Conservation (phyloP, 768 basidiomycete genomes). For the Tylopilus rubrobrunneus region DNA sequence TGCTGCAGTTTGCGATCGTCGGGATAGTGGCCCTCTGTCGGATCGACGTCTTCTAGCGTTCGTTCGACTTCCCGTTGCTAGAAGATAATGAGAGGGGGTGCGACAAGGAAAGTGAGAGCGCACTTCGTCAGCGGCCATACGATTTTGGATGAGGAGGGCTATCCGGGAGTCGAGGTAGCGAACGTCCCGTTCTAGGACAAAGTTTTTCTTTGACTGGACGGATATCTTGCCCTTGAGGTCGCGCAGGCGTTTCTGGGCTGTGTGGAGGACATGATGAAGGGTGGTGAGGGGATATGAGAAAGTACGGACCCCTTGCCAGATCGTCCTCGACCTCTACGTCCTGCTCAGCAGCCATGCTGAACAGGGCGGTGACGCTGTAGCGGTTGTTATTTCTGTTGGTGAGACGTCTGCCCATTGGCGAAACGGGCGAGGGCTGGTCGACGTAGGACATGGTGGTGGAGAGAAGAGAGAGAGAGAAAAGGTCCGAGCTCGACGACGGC, state of each 20-base stretch:
- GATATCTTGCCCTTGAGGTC: constrained; percentile 97
- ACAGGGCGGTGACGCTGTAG: constrained; percentile 92
- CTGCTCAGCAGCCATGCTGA: constrained; percentile 98
- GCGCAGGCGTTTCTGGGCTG: constrained; percentile 94
- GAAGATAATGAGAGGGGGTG: constrained; percentile 8
- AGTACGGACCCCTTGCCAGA: constrained; percentile 76
- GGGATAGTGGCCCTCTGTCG: constrained; percentile 86
- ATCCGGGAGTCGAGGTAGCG: constrained; percentile 97
- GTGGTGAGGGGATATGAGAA: neutral
- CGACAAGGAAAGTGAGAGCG: constrained; percentile 23
- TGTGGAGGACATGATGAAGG: neutral
- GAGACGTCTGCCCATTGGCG: constrained; percentile 67
- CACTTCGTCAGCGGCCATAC: constrained; percentile 95
- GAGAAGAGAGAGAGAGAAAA: neutral
- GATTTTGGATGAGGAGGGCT: constrained; percentile 95
- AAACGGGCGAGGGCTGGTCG: constrained; percentile 56
- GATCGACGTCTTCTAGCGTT: constrained; percentile 94
- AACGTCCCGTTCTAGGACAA: constrained; percentile 97
- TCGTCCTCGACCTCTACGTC: constrained; percentile 98
- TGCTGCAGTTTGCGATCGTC: constrained; percentile 94
- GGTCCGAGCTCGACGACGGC: neutral
- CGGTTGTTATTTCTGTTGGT: constrained; percentile 95
- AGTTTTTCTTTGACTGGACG: constrained; percentile 99
- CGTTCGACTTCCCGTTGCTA: constrained; percentile 94
- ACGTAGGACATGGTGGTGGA: constrained; percentile 50